Evolutionary conservation across 805 yeast genomes (phyloP), one percentile per base, ranked within the genome.

Genomic region (Pichia paraexigua): DNA sequence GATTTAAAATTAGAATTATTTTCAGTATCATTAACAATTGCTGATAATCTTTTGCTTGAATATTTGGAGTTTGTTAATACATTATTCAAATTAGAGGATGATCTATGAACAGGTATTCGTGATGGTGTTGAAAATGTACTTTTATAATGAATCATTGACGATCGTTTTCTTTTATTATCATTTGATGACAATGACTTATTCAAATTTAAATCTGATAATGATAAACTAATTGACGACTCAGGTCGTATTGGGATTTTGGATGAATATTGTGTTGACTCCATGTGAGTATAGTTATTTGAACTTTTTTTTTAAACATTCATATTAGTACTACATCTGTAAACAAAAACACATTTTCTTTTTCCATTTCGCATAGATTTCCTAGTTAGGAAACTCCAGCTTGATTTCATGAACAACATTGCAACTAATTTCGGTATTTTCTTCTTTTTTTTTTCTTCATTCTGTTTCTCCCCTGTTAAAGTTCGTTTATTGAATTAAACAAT

Each of bases 201-300:
- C 32, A 20, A 18, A n/a, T 35, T 35, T 10, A 35, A 35, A 35
- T 43, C 45, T 6, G 45, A 27, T 3, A 25, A 11, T 5, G 45
- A 43, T 43, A 17, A 25, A 15, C 45, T 43, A 15, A 43, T 25
- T 27, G 45, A 43, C 5, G 45, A 43, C 17, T 24, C 32, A 20
- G 45, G 46, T 43, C 46, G 46, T 12, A 48, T 5, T 9, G 41
- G 41, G 43, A 47, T 27, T 20, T 43, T 27, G 37, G 46, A 43
- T 5, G 25, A 24, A 7, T 24, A 7, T 7, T 24, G 25, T 24
- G 25, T 24, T 7, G 25, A 24, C 25, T 24, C 25, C 25, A 24
- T 24, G 25, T 24, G 25, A 7, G 7, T 24, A 24, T 24, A 24
- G 7, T 7, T 24, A 24, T 24, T 7, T 24, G 4, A 24, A 24